Base-by-base conservation (phyloP, 164 flowering plant genomes). In the Nymphaea thermarum region DNA sequence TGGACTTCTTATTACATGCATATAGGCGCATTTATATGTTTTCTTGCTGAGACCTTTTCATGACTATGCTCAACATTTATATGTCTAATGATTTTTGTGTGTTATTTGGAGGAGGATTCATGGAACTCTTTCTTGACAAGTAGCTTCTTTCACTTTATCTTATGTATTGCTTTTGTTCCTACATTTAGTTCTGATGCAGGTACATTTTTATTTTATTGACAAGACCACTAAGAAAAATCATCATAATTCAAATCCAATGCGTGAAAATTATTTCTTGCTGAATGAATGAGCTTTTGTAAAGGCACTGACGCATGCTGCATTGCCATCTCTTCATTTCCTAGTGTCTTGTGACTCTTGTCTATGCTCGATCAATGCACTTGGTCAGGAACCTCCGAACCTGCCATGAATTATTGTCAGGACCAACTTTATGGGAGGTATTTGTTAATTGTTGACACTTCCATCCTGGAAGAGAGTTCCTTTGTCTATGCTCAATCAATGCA, bases 31-130 rank as follows among this genome's bases (percentile, higher is more conserved):
- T n/a, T n/a, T n/a, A n/a, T n/a, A n/a, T 88, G 95, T 86, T 88
- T 67, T 88, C 86, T 66, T 85, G 95, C 64, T 79, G 25, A 65
- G 15, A 15, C 44, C 68, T 14, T 51, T 51, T 51, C n/a, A n/a
- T n/a, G n/a, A n/a, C n/a, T n/a, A n/a, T n/a, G n/a, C n/a, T n/a
- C n/a, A n/a, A n/a, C n/a, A n/a, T n/a, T n/a, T n/a, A n/a, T n/a
- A n/a, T n/a, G n/a, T n/a, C n/a, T 51, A 51, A 14, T 51, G 7
- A 8, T 51, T 7, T 51, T 51, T 8, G 55, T 8, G 55, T 51
- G 55, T 51, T 51, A 51, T 7, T 14, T 51, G 55, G 1, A 12
- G 3, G 55, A 47, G 55, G 55, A 47, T 12, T n/a, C n/a, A n/a
- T n/a, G n/a, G n/a, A n/a, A n/a, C n/a, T n/a, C n/a, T n/a, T n/a